These are phyloP conservation scores for Colletotrichum lindemuthianum DNA, from an alignment of 2,329 filamentous ascomycete genomes.

Conservation along the genomic window DNA sequence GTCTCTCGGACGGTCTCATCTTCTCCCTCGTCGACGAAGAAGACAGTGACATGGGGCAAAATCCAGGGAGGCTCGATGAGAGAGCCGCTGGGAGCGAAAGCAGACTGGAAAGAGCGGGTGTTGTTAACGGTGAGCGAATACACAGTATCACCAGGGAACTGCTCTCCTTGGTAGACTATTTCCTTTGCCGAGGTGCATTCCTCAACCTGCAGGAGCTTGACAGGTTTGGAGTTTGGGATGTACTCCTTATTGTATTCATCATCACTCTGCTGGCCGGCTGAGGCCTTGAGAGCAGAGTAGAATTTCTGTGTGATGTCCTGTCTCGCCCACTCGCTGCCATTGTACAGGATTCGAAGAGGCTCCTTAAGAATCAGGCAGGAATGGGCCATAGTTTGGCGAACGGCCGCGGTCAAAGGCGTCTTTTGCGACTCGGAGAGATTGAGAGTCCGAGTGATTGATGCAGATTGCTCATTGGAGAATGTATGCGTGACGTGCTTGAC, in stretches of 20 bases:
- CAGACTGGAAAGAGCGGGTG: slow-evolving; percentile 49
- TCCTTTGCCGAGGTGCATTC: slow-evolving; percentile 55
- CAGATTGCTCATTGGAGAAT: slow-evolving; percentile 52
- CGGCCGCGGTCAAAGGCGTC: slow-evolving; percentile 50
- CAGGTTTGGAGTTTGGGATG: background rate
- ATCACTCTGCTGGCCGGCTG: slow-evolving; percentile 39
- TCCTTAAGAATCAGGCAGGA: slow-evolving; percentile 55
- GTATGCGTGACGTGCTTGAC: slow-evolving; percentile 59
- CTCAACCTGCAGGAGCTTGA: slow-evolving; percentile 53
- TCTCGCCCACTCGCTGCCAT: slow-evolving; percentile 53
- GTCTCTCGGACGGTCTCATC: slow-evolving; percentile 49
- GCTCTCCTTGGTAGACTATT: slow-evolving; percentile 39
- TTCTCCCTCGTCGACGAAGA: slow-evolving; percentile 58
- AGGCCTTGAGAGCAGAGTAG: slow-evolving; percentile 58
- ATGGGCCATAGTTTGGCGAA: slow-evolving; percentile 61
- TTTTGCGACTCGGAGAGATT: slow-evolving; percentile 45
- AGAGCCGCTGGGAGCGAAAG: slow-evolving; percentile 48
- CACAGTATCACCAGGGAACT: slow-evolving; percentile 42
- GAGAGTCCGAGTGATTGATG: slow-evolving; percentile 45
- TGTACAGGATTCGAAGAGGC: slow-evolving; percentile 60
- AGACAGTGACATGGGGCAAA: slow-evolving; percentile 60
- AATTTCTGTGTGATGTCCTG: slow-evolving; percentile 57
- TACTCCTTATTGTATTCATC: background rate
- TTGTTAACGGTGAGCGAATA: slow-evolving; percentile 54
- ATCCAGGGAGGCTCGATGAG: slow-evolving; percentile 55